Percentiles rank a stretch among this genome's conserved stretches.
phyloP scores from a whole-genome alignment of 495 filamentous ascomycete genomes.

The Xanthoparmelia taractica region DNA sequence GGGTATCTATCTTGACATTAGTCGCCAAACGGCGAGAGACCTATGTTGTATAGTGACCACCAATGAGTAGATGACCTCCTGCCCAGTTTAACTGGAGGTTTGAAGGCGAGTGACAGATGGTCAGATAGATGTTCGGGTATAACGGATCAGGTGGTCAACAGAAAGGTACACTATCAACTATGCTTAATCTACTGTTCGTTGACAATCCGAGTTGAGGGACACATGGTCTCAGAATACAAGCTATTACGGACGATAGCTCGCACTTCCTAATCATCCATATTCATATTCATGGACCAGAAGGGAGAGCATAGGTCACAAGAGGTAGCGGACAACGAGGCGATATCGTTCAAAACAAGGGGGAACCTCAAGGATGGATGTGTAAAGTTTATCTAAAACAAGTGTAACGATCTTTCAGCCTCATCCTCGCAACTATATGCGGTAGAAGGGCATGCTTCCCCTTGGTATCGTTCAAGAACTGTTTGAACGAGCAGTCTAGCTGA shows the following conservation, averaged over 20 bases:
- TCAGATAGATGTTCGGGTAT: neutral
- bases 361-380: neutral
- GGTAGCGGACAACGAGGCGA: neutral
- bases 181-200: neutral
- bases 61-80: no score
- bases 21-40: neutral
- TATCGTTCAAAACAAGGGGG: neutral
- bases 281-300: neutral
- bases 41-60: neutral
- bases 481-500: constrained; percentile 3
- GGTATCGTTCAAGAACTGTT: no score
- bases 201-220: neutral
- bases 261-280: no score
- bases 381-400: neutral
- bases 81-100: no score
- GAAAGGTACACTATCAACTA: no score
- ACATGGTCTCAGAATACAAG: no score
- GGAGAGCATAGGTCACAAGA: neutral
- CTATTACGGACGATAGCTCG: no score
- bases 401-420: neutral
- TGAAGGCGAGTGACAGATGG: no score
- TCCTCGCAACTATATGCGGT: neutral
- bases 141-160: neutral
- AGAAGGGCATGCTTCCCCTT: neutral
- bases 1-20: neutral